Evolutionary conservation across 208 protist species (phyloP).

Genomic region (Leishmania gerbilli): DNA sequence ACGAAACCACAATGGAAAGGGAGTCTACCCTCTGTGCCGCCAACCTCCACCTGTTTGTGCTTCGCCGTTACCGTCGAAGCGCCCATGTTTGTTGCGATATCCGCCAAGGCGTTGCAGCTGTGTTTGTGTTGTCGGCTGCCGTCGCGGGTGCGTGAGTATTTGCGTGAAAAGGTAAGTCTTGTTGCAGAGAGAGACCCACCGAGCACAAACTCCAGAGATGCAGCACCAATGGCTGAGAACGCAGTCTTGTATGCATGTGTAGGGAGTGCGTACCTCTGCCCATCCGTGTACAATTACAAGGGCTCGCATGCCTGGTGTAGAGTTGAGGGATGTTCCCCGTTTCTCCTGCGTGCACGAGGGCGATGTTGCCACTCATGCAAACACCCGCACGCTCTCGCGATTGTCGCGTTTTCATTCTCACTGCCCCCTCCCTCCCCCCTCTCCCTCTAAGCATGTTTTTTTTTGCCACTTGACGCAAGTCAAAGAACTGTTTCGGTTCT

Average conservation of each 20-base stretch:
- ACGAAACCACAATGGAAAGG: neutral
- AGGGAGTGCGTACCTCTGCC: neutral
- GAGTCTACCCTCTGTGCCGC: neutral
- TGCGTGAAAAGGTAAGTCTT: neutral
- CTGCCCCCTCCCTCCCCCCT: too few species aligned
- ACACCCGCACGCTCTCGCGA: neutral
- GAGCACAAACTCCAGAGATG: neutral
- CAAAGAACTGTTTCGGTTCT: neutral
- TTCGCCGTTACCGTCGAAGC: neutral
- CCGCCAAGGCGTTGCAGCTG: neutral
- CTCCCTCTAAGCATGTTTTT: neutral
- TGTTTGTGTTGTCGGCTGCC: neutral
- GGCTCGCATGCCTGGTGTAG: neutral
- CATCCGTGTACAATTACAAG: neutral
- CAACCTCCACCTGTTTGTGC: neutral
- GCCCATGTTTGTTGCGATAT: neutral
- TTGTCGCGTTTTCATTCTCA: neutral
- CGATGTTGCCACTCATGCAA: neutral
- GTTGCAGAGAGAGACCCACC: too few species aligned
- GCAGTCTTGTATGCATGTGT: neutral
- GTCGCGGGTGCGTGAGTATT: neutral
- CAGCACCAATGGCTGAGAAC: neutral
- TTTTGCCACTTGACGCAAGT: neutral
- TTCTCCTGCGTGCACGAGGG: neutral
- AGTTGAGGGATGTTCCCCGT: neutral